Conservation (phyloP, 1,139 yeast species). For the Debaryomycetaceae sp. region DNA sequence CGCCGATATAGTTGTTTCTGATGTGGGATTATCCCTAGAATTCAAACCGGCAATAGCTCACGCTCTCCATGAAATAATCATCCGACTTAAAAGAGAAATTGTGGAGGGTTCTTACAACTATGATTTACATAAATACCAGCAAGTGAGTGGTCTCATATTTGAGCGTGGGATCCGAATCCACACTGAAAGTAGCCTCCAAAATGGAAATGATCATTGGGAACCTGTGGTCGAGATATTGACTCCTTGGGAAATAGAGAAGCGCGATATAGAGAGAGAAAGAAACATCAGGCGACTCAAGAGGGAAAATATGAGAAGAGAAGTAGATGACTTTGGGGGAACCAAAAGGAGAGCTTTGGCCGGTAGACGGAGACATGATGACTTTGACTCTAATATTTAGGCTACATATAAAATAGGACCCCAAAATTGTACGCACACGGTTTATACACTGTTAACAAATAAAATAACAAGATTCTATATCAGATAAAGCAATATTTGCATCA, state of each 20-base stretch:
- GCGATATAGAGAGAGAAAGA: slow-evolving; percentile 94
- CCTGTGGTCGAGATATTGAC: slow-evolving; percentile 84
- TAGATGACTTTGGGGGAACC: slow-evolving; percentile 31
- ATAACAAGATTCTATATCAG: too few species aligned
- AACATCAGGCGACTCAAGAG: slow-evolving; percentile 87
- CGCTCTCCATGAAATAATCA: slow-evolving; percentile 75
- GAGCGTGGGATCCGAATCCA: slow-evolving; percentile 44
- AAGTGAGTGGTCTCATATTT: slow-evolving; percentile 40
- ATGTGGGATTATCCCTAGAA: slow-evolving; percentile 80
- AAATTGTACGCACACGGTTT: too few species aligned
- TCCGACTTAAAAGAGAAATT: slow-evolving; percentile 77
- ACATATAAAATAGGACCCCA: too few species aligned
- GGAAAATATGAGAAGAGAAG: slow-evolving; percentile 71
- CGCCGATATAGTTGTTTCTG: slow-evolving; percentile 78
- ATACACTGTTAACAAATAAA: too few species aligned
- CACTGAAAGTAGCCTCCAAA: slow-evolving; percentile 43
- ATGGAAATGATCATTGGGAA: slow-evolving; percentile 72
- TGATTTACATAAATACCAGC: slow-evolving; percentile 45
- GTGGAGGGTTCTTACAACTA: slow-evolving; percentile 68
- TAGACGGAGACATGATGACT: slow-evolving; percentile 56
- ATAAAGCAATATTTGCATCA: too few species aligned
- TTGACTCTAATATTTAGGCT: slow-evolving; percentile 22
- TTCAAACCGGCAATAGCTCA: slow-evolving; percentile 89
- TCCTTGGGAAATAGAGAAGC: slow-evolving; percentile 89
- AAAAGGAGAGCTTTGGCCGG: slow-evolving; percentile 44